Evolutionary conservation across 176 grass and related monocot genomes (phyloP), one percentile per base, ranked within the genome.

Genomic region (Elaeis guineensis): DNA sequence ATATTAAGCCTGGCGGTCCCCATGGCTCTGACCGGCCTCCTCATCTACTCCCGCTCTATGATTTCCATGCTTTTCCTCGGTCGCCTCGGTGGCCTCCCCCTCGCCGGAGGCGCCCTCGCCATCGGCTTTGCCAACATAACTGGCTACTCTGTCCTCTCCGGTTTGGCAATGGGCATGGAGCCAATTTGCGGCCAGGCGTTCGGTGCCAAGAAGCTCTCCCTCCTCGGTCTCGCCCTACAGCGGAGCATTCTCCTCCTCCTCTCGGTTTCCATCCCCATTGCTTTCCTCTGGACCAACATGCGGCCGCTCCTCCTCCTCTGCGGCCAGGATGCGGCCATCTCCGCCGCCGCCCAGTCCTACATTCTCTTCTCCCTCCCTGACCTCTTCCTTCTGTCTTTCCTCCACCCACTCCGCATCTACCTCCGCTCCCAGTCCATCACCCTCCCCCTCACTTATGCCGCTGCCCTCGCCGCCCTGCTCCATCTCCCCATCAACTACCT

Each of bases 21-120:
- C 0, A 95, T 95, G 89, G 89, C 85, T 39, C 26, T 95, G 2
- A 95, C 89, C 3, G 85, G 89, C 0, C 78, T 95, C 17, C 70
- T 89, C 9, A 71, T 95, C 0, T 95, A 95, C 78, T 81, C 89
- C 70, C 89, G 89, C 5, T 95, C 89, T 12, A 95, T 95, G 84
- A 95, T 95, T 51, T 95, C 89, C 16, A 95, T 95, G 85, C 67
- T 95, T 28, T 95, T 95, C 69, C 81, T 95, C 26, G 89, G 89
- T 28, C 66, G 67, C 25, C 77, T 95, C 16, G 81, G 89, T 2
- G 81, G 75, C 3, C 75, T 95, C 3, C 63, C 84, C 19, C 89
- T 95, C 25, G 89, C 89, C n/a, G 89, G 89, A 48, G 89, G 89
- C 0, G 79, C 89, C 59, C 89, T 95, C 16, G 89, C 89, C 50